Evolutionary conservation across 2,329 filamentous ascomycete species (phyloP), one percentile per base, ranked within the genome.

Genomic region (Venturia effusa): DNA sequence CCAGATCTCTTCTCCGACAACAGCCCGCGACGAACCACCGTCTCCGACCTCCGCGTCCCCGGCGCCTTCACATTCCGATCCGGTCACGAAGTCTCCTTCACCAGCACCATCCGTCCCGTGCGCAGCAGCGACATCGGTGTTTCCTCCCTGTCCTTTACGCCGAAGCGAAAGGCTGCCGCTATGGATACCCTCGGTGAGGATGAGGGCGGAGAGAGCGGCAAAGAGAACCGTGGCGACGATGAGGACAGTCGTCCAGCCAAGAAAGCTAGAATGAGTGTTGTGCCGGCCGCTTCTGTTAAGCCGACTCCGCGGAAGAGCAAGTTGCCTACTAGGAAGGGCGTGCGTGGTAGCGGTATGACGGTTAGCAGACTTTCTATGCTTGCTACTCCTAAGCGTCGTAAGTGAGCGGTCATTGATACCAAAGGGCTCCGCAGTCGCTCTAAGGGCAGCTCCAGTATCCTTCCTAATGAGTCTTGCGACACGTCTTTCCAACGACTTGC

Each of bases 61-160:
- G 73, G 73, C 30, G 73, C 77, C 64, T 82, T 82, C 69, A 81
- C 78, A 5, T 80, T 82, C 74, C 72, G 78, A 66, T 76, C 78
- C 32, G 75, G 74, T 66, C 74, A 75, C 62, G 70, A 72, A 24
- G 77, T 81, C 66, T 72, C 74, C 30, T 81, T 81, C 64, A 75
- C 73, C 17, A 67, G 62, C 30, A 66, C 66, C 22, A 77, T 77
- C 64, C 74, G 77, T 37, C 73, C 76, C 63, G 79, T 80, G 27
- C 73, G 78, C 45, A 75, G 75, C 68, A 78, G 79, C 66, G 75
- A 78, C 63, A 73, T 73, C 17, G 71, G 30, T 66, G 67, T 17
- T 59, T 66, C 22, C 69, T 70, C 66, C 62, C 13, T 55, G 24
- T 19, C 37, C 61, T 55, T 37, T 8, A n/a, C 55, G 61, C 69